Base-by-base conservation (phyloP, 2,329 filamentous ascomycete species). In the Tolypocladium pustulatum region DNA sequence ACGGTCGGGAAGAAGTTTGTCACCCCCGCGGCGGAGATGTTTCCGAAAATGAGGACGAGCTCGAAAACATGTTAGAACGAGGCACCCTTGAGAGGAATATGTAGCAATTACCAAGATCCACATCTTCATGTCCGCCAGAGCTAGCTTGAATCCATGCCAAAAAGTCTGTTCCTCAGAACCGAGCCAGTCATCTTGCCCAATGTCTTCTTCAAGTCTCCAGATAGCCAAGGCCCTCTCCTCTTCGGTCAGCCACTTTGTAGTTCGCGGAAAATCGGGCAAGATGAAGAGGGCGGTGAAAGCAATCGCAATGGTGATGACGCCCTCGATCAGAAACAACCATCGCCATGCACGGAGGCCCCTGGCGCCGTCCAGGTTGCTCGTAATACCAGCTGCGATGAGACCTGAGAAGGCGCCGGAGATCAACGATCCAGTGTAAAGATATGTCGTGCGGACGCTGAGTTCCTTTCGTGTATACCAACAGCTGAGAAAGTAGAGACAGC, bases 331-430 rank as follows among this genome's bases (percentile, higher is more conserved):
- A 58, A 67, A 68, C 2, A 70, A 63, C 68, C 68, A 69, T 15
- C 84, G 76, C 86, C 85, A 89, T 1, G 84, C 85, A 0, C 76
- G 79, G 2, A 86, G 70, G 0, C 85, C 86, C 80, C 71, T 72
- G 0, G 72, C 71, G 2, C 81, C 78, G 60, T 87, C 78, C 76
- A 91, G 81, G 55, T 86, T 82, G n/a, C 76, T 74, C 0, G 82
- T 84, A 58, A 91, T 88, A 8, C 87, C 84, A 0, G 82, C 82
- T 1, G 82, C 78, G 41, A 87, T 81, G 10, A 86, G 71, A 2
- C 86, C 87, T 0, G 86, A 88, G 65, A 91, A 90, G 1, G 88
- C 87, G 5, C 87, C 86, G 0, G 85, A 87, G 25, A 91, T 80
- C 34, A 90, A 75, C 0, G 84, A 84, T 0, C 87, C 88, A 0